phyloP scores from a whole-genome alignment of 2,329 filamentous ascomycete species.

The Paracorniculantispora psalliotae region DNA sequence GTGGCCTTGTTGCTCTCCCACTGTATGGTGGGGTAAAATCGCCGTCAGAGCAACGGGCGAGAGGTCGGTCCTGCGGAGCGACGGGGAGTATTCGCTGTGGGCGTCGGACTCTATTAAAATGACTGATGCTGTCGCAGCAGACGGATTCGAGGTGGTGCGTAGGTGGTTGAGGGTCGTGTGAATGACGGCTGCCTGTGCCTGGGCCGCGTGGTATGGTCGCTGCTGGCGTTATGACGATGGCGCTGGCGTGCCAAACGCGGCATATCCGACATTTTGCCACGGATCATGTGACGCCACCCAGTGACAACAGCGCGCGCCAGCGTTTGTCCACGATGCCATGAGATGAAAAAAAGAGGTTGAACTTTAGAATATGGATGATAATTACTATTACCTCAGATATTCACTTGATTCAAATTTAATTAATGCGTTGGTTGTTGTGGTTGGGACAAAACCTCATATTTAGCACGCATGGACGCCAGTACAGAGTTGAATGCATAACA shows the following conservation, averaged over 20 bases:
- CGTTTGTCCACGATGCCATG: neutral
- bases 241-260: neutral
- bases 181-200: conserved; percentile 2
- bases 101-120: neutral
- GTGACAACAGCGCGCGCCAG: conserved; percentile 17
- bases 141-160: neutral
- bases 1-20: neutral
- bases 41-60: conserved; percentile 4
- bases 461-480: neutral
- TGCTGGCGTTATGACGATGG: conserved; percentile 26
- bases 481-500: conserved; percentile 1
- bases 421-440: too few relatives aligned
- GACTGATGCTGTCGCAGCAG: neutral
- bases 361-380: too few relatives aligned
- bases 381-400: too few relatives aligned
- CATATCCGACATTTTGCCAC: conserved; percentile 26
- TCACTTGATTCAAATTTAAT: too few relatives aligned
- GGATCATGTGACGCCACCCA: conserved; percentile 28
- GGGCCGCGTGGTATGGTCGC: conserved; percentile 7
- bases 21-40: conserved; percentile 6
- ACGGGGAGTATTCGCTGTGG: neutral
- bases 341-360: too few relatives aligned
- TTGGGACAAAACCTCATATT: too few relatives aligned
- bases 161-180: neutral
- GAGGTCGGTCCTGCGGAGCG: neutral